A percentile compares a stretch with the other conserved stretches of the same genome.
Evolutionary conservation across 345 rosid genomes (phyloP).

Genomic region (Populus nigra): DNA sequence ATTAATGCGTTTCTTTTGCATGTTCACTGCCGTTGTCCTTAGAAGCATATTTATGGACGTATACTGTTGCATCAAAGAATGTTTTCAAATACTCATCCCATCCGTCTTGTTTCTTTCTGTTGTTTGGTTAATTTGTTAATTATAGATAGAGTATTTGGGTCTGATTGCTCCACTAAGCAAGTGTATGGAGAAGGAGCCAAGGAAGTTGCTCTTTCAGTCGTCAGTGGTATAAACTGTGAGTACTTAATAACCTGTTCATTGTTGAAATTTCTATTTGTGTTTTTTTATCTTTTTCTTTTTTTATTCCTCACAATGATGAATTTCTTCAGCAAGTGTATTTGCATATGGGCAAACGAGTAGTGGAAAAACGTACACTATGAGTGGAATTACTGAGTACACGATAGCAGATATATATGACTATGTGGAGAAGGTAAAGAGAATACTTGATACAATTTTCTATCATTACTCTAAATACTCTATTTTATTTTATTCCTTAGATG

Average conservation of each 20-base stretch:
- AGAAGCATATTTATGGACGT: neutral
- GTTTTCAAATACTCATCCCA: neutral
- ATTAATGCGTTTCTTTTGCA: neutral
- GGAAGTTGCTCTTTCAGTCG: slow-evolving; percentile 82
- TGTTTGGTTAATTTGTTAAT: slow-evolving; percentile 23
- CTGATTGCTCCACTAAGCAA: slow-evolving; percentile 61
- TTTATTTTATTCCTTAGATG: neutral
- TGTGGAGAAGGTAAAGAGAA: slow-evolving; percentile 55
- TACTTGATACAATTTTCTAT: neutral
- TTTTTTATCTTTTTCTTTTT: too few relatives aligned
- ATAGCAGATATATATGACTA: slow-evolving; percentile 80
- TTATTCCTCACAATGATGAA: neutral
- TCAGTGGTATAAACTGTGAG: slow-evolving; percentile 75
- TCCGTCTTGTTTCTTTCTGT: slow-evolving; percentile 20
- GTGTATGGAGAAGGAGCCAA: slow-evolving; percentile 84
- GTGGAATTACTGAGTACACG: slow-evolving; percentile 70
- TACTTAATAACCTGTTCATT: slow-evolving; percentile 4
- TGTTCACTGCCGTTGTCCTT: neutral
- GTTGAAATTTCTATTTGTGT: neutral
- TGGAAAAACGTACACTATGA: slow-evolving; percentile 94
- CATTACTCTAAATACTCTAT: neutral
- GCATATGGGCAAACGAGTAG: slow-evolving; percentile 99
- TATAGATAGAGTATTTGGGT: slow-evolving; percentile 77
- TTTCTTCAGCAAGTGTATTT: slow-evolving; percentile 78
- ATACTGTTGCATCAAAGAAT: neutral